Conservation (phyloP, 257 asterid species). For the Coffea canephora region DNA sequence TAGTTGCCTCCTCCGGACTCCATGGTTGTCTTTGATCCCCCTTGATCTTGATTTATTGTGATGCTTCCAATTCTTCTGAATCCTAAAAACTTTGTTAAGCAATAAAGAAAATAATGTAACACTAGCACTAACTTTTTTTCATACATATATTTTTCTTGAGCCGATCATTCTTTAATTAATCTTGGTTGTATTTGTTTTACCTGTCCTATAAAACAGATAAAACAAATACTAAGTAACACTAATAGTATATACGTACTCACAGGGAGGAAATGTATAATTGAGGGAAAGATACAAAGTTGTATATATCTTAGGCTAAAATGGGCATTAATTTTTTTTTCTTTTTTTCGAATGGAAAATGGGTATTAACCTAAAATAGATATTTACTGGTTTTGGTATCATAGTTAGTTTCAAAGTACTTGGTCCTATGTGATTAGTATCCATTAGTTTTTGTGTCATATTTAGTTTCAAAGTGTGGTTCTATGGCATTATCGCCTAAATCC, state of each 20-base stretch:
- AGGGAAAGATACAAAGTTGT: background rate
- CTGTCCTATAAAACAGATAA: too few species aligned
- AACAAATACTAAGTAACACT: background rate
- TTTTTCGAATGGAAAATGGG: too few species aligned
- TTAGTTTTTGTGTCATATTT: too few species aligned
- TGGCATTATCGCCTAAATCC: too few species aligned
- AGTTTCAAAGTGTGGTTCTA: too few species aligned
- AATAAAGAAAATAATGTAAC: background rate
- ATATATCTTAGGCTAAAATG: background rate
- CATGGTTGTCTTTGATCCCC: background rate
- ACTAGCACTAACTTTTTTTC: background rate
- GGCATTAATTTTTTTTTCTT: too few species aligned
- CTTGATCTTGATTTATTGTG: background rate
- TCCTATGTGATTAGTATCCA: too few species aligned
- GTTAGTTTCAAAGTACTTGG: too few species aligned
- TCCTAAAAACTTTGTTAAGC: background rate
- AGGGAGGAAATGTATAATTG: background rate
- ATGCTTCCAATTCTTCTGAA: background rate
- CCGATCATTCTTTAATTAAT: background rate
- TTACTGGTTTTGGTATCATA: too few species aligned
- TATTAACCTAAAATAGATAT: too few species aligned
- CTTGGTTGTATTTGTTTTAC: background rate
- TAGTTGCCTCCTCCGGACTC: background rate
- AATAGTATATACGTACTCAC: background rate
- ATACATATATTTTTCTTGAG: background rate